Base-by-base conservation (phyloP, 73 alveolate genomes). In the Paraurostyla sp. region DNA sequence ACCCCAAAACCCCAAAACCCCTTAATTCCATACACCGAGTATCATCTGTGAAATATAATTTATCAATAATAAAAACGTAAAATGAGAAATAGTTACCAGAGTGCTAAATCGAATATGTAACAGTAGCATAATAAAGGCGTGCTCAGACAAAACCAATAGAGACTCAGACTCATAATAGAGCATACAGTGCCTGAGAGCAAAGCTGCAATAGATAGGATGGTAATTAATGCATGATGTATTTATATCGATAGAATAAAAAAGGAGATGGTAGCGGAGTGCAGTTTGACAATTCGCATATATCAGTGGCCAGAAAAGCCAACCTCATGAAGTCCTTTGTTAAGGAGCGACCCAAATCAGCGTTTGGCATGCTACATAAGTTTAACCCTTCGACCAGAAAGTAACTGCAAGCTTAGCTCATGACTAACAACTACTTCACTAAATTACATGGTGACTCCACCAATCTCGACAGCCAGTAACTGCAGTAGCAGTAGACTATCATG, bases 301-400 rank as follows among this genome's bases (percentile, higher is more conserved):
- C 1, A 65, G 82, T 65, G 41, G 82, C 82, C 41, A 38, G 82
- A 65, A 65, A 65, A 22, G 82, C 41, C 0, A 58, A 58, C 40
- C 25, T 40, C 9, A 65, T 65, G 56, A 65, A 65, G 25, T 73
- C 86, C 4, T 73, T 73, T 73, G 56, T 73, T 16, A 73, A 73
- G 71, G 86, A 73, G 3, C 42, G 86, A 30, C 86, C 86, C 1
- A 73, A 73, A 25, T 73, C 86, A 25, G 86, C 86, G 0, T 73
- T 73, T 73, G 11, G 40, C 11, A 11, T 48, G 43, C 48, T 45
- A 29, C 33, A 48, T 16, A 73, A 73, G 27, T 73, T 73, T 50
- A 48, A 73, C 35, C 86, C 86, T 43, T 18, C 22, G 11, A 1
- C 9, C 33, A 73, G 71, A 45, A 40, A 46, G 51, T n/a, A n/a